Base-by-base conservation (phyloP, 179 eudicot species). In the Nepenthes alata region DNA sequence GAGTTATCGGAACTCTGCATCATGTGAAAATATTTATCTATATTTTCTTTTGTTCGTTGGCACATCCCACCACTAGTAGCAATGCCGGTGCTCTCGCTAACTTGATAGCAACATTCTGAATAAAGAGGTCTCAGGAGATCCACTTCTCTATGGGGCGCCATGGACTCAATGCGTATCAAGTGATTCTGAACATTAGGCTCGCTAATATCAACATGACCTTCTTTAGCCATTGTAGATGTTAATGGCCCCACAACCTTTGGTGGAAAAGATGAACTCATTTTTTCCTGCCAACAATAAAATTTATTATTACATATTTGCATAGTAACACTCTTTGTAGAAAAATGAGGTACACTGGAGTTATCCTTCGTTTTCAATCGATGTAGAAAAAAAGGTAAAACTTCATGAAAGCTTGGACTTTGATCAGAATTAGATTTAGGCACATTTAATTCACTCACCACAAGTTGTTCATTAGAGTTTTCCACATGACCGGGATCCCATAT, bases 271-370 rank as follows among this genome's bases (percentile, higher is more conserved):
- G 84, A 75, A 65, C 72, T 67, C 58, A 69, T 37, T 37, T 77
- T 80, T 65, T 87, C 91, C 59, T 78, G 87, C 2, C 79, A 83
- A 61, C 85, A 76, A 68, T 71, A 68, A 16, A 16, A 16, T 16
- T 16, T 16, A 16, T 16, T 16, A 16, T 16, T 16, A 16, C 25
- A 0, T 16, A 16, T 16, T 16, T 16, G 0, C 25, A 16, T 16
- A 16, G 25, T 16, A 16, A 16, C 0, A 16, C n/a, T n/a, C n/a
- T n/a, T n/a, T n/a, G n/a, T n/a, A n/a, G n/a, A n/a, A n/a, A n/a
- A n/a, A n/a, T n/a, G n/a, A n/a, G n/a, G n/a, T n/a, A n/a, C n/a
- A n/a, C n/a, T n/a, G n/a, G n/a, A n/a, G n/a, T n/a, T n/a, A n/a
- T n/a, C n/a, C n/a, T n/a, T n/a, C n/a, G n/a, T n/a, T n/a, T n/a